These are phyloP conservation scores for Coemansia sp. DNA, from an alignment of 192 early-diverging fungal species.

Conservation along the genomic window DNA sequence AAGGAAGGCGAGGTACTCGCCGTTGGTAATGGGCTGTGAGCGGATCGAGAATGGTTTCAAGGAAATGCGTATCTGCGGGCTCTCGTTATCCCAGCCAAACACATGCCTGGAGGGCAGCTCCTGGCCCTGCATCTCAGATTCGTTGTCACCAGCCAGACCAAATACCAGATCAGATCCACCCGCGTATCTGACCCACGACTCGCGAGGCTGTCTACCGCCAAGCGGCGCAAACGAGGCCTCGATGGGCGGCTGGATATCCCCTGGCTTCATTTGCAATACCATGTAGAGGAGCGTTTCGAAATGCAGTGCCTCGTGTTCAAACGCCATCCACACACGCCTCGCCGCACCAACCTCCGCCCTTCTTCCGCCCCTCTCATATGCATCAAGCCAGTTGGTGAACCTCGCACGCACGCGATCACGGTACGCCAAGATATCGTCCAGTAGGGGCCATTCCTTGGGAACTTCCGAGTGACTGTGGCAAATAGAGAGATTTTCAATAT, in stretches of 20 bases:
- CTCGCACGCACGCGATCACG: constrained; percentile 66
- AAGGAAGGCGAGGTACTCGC: constrained; percentile 71
- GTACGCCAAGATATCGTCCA: constrained; percentile 68
- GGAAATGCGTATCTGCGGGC: constrained; percentile 53
- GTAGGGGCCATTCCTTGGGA: constrained; percentile 72
- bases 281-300: constrained; percentile 92
- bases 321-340: constrained; percentile 81
- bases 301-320: constrained; percentile 96
- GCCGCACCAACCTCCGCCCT: constrained; percentile 20
- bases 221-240: constrained; percentile 1
- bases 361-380: constrained; percentile 12
- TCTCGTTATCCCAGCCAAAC: constrained; percentile 95
- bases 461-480: constrained; percentile 80
- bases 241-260: constrained; percentile 26
- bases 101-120: constrained; percentile 25
- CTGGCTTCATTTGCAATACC: constrained; percentile 66
- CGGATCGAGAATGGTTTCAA: constrained; percentile 66
- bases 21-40: constrained; percentile 78
- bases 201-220: constrained; percentile 9
- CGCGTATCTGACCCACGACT: constrained; percentile 26
- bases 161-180: constrained; percentile 44
- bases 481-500: constrained; percentile 70
- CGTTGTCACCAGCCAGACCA: constrained; percentile 67
- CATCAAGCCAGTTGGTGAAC: constrained; percentile 49
- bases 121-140: constrained; percentile 34